Evolutionary conservation across 2,329 filamentous ascomycete species (phyloP).

Genomic region (Zalaria obscura): DNA sequence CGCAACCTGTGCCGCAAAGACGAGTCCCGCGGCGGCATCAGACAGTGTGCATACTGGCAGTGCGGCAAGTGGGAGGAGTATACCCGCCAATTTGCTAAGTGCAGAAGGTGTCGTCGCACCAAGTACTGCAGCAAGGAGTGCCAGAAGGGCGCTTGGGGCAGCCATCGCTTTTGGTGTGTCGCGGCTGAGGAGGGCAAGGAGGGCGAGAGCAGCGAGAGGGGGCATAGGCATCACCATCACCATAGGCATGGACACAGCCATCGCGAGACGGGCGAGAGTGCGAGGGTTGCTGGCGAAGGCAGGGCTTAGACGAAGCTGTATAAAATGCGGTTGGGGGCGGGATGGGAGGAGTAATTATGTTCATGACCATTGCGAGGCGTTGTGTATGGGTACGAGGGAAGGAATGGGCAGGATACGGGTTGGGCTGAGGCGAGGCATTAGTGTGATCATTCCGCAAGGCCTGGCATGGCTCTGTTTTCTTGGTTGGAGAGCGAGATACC

Average conservation of each 20-base stretch:
- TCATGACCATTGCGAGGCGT: not conserved
- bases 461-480: no score
- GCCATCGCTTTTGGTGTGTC: slow-evolving; percentile 95
- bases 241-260: slow-evolving; percentile 2
- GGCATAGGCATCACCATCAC: slow-evolving; percentile 6
- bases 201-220: slow-evolving; percentile 1
- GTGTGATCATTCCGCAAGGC: no score
- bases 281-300: not conserved
- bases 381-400: not conserved
- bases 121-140: slow-evolving; percentile 99
- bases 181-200: slow-evolving; percentile 40
- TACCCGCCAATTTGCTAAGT: slow-evolving; percentile 94
- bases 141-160: slow-evolving; percentile 97
- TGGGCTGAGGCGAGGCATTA: no score
- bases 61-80: slow-evolving; percentile 98
- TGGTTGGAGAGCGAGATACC: no score
- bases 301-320: no score
- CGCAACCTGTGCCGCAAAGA: slow-evolving; percentile 96
- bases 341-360: not conserved
- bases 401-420: no score
- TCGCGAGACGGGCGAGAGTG: not conserved
- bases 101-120: slow-evolving; percentile 83
- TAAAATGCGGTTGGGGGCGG: no score
- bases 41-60: slow-evolving; percentile 95
- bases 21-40: slow-evolving; percentile 81